Evolutionary conservation across 192 early-diverging fungal genomes (phyloP), one percentile per base, ranked within the genome.

Genomic region (Diversispora eburnea): DNA sequence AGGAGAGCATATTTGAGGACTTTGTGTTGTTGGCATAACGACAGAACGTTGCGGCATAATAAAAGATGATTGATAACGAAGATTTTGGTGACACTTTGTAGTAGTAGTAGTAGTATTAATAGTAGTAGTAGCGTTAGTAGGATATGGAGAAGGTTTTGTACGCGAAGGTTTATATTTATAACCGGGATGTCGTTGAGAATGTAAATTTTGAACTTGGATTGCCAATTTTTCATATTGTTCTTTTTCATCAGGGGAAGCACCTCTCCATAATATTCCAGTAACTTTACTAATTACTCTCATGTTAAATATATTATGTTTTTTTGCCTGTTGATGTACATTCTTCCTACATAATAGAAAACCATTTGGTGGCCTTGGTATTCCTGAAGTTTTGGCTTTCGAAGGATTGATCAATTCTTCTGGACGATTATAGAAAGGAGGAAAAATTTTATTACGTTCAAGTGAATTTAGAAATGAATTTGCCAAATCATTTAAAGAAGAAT

Each of bases 221-320:
- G 66, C 66, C 8, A 67, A 48, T 15, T 33, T 19, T 7, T 67
- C 22, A 39, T 67, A 67, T 33, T 33, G 46, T 2, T 67, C 66
- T 20, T 67, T 67, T 52, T 67, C 66, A 15, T 67, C 46, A 5
- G 12, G 2, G 8, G 66, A 17, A 3, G 66, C 46, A 3, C 22
- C 3, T 51, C 48, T 12, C 66, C 66, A 67, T 42, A 67, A 52
- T 19, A 67, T 49, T 12, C 48, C 46, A 4, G 48, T 67, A 0
- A 48, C 66, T 51, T 67, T 67, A 9, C 49, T 52, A 6, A 67
- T 48, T 6, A 67, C 66, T 39, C 66, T 48, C 66, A 67, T 67
- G 12, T 67, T 67, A n/a, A 17, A 41, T 25, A 62, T 25, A 7
- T 39, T 17, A 19, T 17, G 42, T 62, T 62, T 15, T 45, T 25